Evolutionary conservation across 495 filamentous ascomycete species (phyloP), one percentile per base, ranked within the genome.

Genomic region (Ascodesmis nigricans): DNA sequence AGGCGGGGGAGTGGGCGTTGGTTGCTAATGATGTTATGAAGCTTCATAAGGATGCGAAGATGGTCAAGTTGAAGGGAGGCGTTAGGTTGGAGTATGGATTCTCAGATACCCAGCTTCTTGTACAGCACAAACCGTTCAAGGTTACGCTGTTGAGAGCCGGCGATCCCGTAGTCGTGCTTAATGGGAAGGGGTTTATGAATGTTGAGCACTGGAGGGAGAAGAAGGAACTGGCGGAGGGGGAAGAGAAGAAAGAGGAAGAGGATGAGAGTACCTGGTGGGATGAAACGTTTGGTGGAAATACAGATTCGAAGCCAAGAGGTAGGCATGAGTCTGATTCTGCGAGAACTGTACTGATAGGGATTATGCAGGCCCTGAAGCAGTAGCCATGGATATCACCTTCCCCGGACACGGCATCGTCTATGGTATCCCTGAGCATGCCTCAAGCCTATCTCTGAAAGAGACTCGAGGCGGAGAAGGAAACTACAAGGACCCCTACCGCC

Each of bases 211-310:
- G 87, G 87, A 65, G 87, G 39, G 66, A 74, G 4, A 93, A 91
- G 65, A 58, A 77, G 4, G 84, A 92, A 32, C 63, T 66, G 47
- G 56, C 62, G 13, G 54, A 55, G 17, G 56, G 55, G 14, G 44
- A 58, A 4, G 56, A 58, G 19, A 58, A 61, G 38, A 40, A 40
- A 18, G 54, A 40, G 0, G 69, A 71, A 38, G 70, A 71, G 38
- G 78, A 91, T 35, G 75, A 93, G 50, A 73, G 72, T 50, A 91
- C 79, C 3, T 91, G 82, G 78, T 97, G 87, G 90, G 87, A 97
- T 11, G 87, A 97, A 57, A 65, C 65, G 28, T 95, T 97, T 55
- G 84, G 83, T 33, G 80, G 82, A 37, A 82, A 78, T 49, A 95
- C 82, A 3, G 87, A 97, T 53, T 66, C 75, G 7, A 95, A 95